Conservation (phyloP, 2,329 filamentous ascomycete species). For the Colletotrichum lindemuthianum region DNA sequence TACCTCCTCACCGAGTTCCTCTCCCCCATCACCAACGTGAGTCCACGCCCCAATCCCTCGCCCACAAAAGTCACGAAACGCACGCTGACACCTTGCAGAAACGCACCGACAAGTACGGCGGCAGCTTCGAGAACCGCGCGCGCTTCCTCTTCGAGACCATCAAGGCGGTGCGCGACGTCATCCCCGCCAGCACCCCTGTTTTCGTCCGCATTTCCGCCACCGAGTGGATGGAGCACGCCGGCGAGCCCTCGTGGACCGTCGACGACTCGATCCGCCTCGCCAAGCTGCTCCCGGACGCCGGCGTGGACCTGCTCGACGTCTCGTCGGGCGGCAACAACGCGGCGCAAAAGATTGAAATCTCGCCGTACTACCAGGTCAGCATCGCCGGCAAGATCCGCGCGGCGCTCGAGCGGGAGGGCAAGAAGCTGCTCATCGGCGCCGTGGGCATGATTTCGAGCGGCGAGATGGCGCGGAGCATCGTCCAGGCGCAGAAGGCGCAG, state of each 20-base stretch:
- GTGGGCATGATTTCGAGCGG: slow-evolving; percentile 80
- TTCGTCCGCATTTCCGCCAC: slow-evolving; percentile 70
- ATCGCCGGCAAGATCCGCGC: slow-evolving; percentile 78
- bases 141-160: slow-evolving; percentile 68
- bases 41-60: slow-evolving; percentile 30
- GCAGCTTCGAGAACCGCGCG: slow-evolving; percentile 72
- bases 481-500: slow-evolving; percentile 53
- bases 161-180: slow-evolving; percentile 58
- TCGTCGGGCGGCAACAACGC: slow-evolving; percentile 78
- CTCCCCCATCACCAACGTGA: slow-evolving; percentile 65
- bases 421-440: slow-evolving; percentile 71
- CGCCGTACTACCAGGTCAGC: slow-evolving; percentile 77
- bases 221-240: slow-evolving; percentile 67
- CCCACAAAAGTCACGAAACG: too few species aligned
- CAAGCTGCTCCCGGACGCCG: slow-evolving; percentile 73
- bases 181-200: slow-evolving; percentile 65
- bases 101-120: slow-evolving; percentile 73
- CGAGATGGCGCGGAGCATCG: slow-evolving; percentile 70
- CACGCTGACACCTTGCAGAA: slow-evolving; percentile 44
- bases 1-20: slow-evolving; percentile 76
- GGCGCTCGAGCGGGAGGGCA: slow-evolving; percentile 61
- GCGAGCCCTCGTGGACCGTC: slow-evolving; percentile 70
- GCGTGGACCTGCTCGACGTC: slow-evolving; percentile 86
- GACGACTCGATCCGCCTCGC: slow-evolving; percentile 75
- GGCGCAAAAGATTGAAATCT: slow-evolving; percentile 67